A percentile compares a stretch with the other conserved stretches of the same genome.
Conservation (phyloP, 805 yeast species). For the Yarrowia sp. region DNA sequence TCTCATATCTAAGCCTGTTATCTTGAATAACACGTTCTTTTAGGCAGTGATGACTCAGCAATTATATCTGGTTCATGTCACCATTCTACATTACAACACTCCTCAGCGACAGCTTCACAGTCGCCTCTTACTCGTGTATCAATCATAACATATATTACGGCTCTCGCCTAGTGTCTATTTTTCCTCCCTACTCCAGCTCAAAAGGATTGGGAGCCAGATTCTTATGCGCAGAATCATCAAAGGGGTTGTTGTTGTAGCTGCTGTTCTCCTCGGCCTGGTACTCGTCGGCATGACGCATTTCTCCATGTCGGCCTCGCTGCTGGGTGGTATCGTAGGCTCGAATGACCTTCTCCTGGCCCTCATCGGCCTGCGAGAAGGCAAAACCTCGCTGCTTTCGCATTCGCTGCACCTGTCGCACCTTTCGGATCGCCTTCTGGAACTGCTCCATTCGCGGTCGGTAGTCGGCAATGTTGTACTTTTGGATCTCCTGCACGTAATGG, state of each 20-base stretch:
- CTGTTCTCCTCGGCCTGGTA: background rate
- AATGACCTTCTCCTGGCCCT: slow-evolving; percentile 88
- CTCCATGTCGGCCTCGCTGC: slow-evolving; percentile 77
- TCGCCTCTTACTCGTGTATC: no score
- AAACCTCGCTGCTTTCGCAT: slow-evolving; percentile 98
- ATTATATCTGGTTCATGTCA: no score
- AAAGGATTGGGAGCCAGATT: slow-evolving; percentile 31
- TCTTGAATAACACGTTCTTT: no score
- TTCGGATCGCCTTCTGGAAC: slow-evolving; percentile 95
- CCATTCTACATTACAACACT: no score
- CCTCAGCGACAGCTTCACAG: no score
- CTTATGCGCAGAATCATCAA: slow-evolving; percentile 28
- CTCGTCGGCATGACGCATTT: slow-evolving; percentile 49
- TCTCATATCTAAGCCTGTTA: no score
- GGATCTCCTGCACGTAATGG: slow-evolving; percentile 96
- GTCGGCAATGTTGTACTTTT: slow-evolving; percentile 91
- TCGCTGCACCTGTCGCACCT: slow-evolving; percentile 96
- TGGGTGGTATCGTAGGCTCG: slow-evolving; percentile 95
- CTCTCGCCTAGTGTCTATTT: slow-evolving; percentile 2
- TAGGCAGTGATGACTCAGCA: no score
- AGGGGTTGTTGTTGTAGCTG: slow-evolving; percentile 20
- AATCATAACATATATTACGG: no score
- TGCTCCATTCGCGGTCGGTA: slow-evolving; percentile 96
- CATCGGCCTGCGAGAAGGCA: slow-evolving; percentile 96
- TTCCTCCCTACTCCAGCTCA: slow-evolving; percentile 30